A percentile compares a stretch with the other conserved stretches of the same genome.
Conservation (phyloP, 2,329 filamentous ascomycete species). For the Aspergillus quadrilineatus region DNA sequence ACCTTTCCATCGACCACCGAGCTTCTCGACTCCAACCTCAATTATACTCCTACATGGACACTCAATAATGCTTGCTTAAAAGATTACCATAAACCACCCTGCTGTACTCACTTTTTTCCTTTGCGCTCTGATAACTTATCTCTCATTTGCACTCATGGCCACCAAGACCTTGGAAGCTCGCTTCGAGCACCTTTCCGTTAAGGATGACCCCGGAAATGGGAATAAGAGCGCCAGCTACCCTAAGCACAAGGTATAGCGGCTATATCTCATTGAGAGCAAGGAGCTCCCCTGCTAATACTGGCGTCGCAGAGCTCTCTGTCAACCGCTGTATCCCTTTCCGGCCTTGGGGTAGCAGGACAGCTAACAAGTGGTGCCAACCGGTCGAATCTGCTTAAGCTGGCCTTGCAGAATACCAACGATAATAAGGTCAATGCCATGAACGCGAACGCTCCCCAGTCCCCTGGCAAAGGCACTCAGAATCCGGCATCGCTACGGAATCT, state of each 20-base stretch:
- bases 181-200: slow-evolving; percentile 85
- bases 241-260: slow-evolving; percentile 70
- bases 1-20: slow-evolving; percentile 12
- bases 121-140: slow-evolving; percentile 9
- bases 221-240: slow-evolving; percentile 58
- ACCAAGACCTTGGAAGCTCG: slow-evolving; percentile 77
- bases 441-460: slow-evolving; percentile 58
- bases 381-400: slow-evolving; percentile 81
- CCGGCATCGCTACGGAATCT: slow-evolving; percentile 37
- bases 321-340: slow-evolving; percentile 48
- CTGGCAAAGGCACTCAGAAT: slow-evolving; percentile 59
- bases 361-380: slow-evolving; percentile 57
- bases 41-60: not conserved
- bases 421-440: slow-evolving; percentile 55
- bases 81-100: slow-evolving; percentile 4
- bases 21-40: not conserved
- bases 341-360: slow-evolving; percentile 46
- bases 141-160: slow-evolving; percentile 57
- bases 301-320: slow-evolving; percentile 46
- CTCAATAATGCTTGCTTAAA: slow-evolving; percentile 17
- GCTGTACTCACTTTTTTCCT: slow-evolving; percentile 7
- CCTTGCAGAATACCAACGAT: slow-evolving; percentile 74
- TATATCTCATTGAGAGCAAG: not conserved
- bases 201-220: slow-evolving; percentile 75
- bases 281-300: slow-evolving; percentile 20